Conservation (phyloP, 345 rosid species). For the Citrus sinensis region DNA sequence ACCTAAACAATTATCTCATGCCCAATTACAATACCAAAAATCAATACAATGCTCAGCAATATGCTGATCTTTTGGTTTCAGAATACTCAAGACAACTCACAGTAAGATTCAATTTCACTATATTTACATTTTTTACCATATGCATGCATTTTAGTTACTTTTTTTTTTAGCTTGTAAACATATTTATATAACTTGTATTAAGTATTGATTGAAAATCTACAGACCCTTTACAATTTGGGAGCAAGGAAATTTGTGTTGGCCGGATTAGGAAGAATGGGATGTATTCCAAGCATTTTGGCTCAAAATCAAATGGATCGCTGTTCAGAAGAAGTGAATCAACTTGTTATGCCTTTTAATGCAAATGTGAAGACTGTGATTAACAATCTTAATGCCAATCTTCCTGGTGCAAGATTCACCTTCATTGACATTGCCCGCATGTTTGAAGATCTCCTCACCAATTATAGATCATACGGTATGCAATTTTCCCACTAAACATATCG, state of each 20-base stretch:
- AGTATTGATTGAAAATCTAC: background rate
- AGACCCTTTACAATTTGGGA: constrained; percentile 79
- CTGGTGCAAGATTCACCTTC: constrained; percentile 57
- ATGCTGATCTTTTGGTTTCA: constrained; percentile 63
- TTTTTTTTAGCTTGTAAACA: too few species aligned
- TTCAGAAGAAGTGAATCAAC: constrained; percentile 79
- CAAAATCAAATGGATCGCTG: constrained; percentile 62
- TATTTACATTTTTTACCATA: too few species aligned
- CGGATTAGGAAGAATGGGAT: constrained; percentile 91
- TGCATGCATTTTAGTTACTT: too few species aligned
- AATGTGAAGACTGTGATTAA: constrained; percentile 74
- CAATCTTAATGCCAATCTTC: constrained; percentile 61
- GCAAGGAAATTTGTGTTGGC: constrained; percentile 76
- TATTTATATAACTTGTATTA: background rate
- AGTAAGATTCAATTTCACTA: constrained; percentile 30
- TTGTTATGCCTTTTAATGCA: constrained; percentile 68
- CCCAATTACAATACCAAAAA: constrained; percentile 76
- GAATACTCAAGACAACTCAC: constrained; percentile 66
- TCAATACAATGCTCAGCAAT: constrained; percentile 70
- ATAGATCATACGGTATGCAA: constrained; percentile 57
- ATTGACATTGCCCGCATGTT: constrained; percentile 59
- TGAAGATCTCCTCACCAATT: constrained; percentile 51
- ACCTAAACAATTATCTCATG: constrained; percentile 92
- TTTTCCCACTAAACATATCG: background rate
- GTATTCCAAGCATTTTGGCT: constrained; percentile 89